These are phyloP conservation scores for Monilinia laxa DNA, from an alignment of 2,329 filamentous ascomycete species.

Conservation along the genomic window DNA sequence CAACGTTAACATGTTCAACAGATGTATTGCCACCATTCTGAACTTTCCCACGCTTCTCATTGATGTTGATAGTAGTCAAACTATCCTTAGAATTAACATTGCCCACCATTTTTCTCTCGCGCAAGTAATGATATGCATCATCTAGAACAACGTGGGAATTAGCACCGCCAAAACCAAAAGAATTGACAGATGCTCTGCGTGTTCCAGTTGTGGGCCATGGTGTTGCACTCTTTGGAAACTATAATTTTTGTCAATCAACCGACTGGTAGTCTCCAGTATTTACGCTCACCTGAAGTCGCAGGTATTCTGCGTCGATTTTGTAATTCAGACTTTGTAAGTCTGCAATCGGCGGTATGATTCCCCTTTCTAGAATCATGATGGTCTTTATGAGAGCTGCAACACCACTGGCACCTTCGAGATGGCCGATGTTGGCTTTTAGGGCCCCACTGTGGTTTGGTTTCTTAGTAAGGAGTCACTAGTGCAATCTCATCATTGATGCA, in stretches of 20 bases:
- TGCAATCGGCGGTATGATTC: constrained; percentile 36
- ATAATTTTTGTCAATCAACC: not conserved
- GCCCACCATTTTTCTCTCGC: not conserved
- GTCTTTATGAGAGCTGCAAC: constrained; percentile 30
- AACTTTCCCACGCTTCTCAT: not conserved
- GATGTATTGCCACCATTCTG: no score
- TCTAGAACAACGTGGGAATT: constrained; percentile 27
- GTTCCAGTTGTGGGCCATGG: constrained; percentile 22
- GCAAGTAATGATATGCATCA: constrained; percentile 15
- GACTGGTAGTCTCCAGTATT: not conserved
- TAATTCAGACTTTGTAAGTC: not conserved
- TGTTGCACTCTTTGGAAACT: not conserved
- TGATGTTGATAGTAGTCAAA: not conserved
- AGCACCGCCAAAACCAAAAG: constrained; percentile 26
- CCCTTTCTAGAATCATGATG: constrained; percentile 31
- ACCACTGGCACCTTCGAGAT: constrained; percentile 31
- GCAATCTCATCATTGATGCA: no score
- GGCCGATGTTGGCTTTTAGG: constrained; percentile 30
- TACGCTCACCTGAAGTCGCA: constrained; percentile 15
- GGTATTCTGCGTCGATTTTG: not conserved
- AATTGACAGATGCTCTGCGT: constrained; percentile 24
- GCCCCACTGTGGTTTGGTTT: not conserved
- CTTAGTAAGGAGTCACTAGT: no score
- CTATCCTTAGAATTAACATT: not conserved
- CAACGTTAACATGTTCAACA: no score